Percentiles rank a stretch among this genome's conserved stretches.
These are phyloP conservation scores for Globisporangium recalcitrans DNA, from an alignment of 352 stramenopile genomes.

Conservation along the genomic window DNA sequence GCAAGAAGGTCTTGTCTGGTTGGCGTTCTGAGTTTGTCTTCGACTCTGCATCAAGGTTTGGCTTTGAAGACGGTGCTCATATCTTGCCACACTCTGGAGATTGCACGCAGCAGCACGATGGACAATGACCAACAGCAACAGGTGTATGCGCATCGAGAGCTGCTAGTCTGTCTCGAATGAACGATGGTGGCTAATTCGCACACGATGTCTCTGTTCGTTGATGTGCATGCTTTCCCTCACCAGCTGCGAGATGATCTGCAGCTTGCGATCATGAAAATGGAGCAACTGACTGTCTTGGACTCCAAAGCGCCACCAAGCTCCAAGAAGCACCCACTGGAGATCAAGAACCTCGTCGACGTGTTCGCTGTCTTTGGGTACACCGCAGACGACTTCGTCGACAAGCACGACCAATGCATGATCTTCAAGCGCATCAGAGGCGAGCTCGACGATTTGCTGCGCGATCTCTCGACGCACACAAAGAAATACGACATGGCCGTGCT, in stretches of 20 bases:
- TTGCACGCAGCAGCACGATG: slow-evolving; percentile 31
- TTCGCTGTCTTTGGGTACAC: slow-evolving; percentile 67
- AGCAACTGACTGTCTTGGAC: slow-evolving; percentile 47
- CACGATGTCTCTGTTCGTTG: too few species aligned
- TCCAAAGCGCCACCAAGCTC: slow-evolving; percentile 28
- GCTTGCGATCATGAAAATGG: slow-evolving; percentile 66
- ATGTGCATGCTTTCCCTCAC: too few species aligned
- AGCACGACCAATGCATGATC: slow-evolving; percentile 66
- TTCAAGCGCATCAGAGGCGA: slow-evolving; percentile 58
- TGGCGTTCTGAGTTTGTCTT: neutral
- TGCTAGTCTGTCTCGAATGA: too few species aligned
- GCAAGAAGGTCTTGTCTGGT: neutral
- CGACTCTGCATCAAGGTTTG: neutral
- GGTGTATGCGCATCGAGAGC: too few species aligned
- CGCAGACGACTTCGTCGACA: slow-evolving; percentile 57
- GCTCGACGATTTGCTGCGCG: slow-evolving; percentile 49
- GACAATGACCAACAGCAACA: slow-evolving; percentile 56
- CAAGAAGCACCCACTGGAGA: slow-evolving; percentile 51
- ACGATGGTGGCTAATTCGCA: too few species aligned
- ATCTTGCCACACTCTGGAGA: neutral
- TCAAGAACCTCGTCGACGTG: slow-evolving; percentile 62
- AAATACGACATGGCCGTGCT: slow-evolving; percentile 72
- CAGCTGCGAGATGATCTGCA: slow-evolving; percentile 67
- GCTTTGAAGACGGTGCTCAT: neutral
- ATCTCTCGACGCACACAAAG: slow-evolving; percentile 49